Conservation (phyloP, 2,329 filamentous ascomycete species). For the Colletotrichum sp. region DNA sequence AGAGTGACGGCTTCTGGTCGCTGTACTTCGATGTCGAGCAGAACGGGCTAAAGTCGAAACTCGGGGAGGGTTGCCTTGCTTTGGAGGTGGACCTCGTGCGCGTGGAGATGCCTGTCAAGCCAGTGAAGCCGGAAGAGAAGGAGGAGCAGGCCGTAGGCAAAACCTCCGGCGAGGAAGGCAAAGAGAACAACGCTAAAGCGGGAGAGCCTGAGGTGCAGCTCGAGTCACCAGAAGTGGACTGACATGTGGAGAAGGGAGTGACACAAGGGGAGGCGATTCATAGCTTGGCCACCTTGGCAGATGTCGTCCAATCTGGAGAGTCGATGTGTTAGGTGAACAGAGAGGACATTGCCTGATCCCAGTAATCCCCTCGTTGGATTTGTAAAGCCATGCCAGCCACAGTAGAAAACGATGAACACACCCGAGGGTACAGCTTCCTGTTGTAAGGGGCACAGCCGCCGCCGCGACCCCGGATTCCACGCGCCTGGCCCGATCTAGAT, state of each 20-base stretch:
- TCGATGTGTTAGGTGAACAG: not conserved
- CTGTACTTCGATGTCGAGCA: conserved; percentile 54
- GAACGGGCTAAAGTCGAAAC: conserved; percentile 46
- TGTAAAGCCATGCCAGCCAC: not conserved
- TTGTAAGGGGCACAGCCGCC: not conserved
- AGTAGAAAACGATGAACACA: not conserved
- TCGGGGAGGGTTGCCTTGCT: conserved; percentile 51
- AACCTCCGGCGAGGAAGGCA: not conserved
- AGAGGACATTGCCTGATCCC: not conserved
- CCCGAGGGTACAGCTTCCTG: not conserved
- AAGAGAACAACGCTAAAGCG: not conserved
- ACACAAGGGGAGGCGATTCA: not conserved
- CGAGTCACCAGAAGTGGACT: not conserved
- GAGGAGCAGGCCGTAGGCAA: not conserved
- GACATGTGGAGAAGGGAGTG: not conserved
- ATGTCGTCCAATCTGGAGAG: not conserved
- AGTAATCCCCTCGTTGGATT: not conserved
- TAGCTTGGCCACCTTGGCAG: not conserved
- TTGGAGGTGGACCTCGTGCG: conserved; percentile 60
- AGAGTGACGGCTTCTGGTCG: conserved; percentile 48
- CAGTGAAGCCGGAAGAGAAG: not conserved
- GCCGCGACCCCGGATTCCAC: not conserved
- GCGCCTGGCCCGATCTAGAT: not conserved
- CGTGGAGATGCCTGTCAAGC: conserved; percentile 46
- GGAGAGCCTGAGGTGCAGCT: not conserved